Conservation (phyloP, 257 asterid genomes). For the Handroanthus guayacan region DNA sequence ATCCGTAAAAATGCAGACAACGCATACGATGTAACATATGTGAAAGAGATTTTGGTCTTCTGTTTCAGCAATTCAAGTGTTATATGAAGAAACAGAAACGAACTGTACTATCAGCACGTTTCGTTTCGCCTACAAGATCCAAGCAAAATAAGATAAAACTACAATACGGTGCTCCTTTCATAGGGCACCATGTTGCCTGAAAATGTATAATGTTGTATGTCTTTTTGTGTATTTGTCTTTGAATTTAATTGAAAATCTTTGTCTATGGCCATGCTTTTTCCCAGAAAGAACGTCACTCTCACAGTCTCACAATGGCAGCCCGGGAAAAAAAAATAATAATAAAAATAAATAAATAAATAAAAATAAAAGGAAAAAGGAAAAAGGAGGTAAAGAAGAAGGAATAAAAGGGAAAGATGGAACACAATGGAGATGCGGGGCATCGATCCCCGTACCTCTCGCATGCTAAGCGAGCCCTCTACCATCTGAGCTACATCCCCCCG, state of each 20-base stretch:
- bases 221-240: slow-evolving; percentile 11
- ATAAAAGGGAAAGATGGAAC: no score
- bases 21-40: neutral
- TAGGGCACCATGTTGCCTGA: slow-evolving; percentile 11
- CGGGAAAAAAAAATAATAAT: no score
- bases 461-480: slow-evolving; percentile 81
- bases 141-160: slow-evolving; percentile 26
- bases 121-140: slow-evolving; percentile 4
- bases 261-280: no score
- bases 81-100: neutral
- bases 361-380: no score
- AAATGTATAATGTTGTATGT: slow-evolving; percentile 27
- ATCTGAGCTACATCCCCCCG: neutral
- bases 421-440: slow-evolving; percentile 88
- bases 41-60: neutral
- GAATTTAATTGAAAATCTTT: neutral
- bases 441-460: slow-evolving; percentile 99
- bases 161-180: neutral
- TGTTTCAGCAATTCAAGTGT: slow-evolving; percentile 28
- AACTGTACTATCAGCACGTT: neutral
- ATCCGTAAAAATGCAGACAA: neutral
- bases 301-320: no score
- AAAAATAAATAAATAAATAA: no score
- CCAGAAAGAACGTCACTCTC: no score
- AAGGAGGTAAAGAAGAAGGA: no score